A percentile compares a stretch with the other conserved stretches of the same genome.
phyloP scores from a whole-genome alignment of 495 filamentous ascomycete species.

The Xylaria bambusicola region DNA sequence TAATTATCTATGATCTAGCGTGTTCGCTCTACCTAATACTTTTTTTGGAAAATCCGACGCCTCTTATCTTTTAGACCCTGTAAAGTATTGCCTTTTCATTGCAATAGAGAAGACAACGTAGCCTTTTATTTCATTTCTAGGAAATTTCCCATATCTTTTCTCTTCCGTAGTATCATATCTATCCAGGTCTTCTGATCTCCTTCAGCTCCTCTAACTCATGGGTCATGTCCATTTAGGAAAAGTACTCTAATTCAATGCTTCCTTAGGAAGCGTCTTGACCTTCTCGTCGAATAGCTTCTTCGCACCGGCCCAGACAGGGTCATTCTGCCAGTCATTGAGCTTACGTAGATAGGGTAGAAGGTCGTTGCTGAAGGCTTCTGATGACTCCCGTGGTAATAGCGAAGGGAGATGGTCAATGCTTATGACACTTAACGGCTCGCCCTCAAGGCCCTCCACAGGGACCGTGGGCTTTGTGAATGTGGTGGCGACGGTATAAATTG shows the following conservation, averaged over 20 bases:
- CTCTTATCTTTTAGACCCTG: background rate
- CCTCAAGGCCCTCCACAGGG: constrained; percentile 59
- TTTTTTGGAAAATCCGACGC: no score
- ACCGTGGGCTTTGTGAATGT: constrained; percentile 86
- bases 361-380: constrained; percentile 80
- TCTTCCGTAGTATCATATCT: no score
- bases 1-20: no score
- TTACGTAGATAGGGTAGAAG: constrained; percentile 77
- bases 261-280: constrained; percentile 70
- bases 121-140: no score
- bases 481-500: constrained; percentile 80
- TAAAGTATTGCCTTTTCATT: background rate
- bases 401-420: constrained; percentile 90
- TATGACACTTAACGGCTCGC: constrained; percentile 71
- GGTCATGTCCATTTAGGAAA: no score
- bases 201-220: no score
- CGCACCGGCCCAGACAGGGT: constrained; percentile 79
- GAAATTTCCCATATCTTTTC: no score
- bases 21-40: background rate
- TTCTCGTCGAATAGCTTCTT: constrained; percentile 85
- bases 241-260: constrained; percentile 31
- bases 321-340: constrained; percentile 70
- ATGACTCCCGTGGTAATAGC: constrained; percentile 82
- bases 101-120: no score
- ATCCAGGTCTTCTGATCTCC: no score